Conservation (phyloP, 73 alveolate genomes). For the Halteria grandinella region DNA sequence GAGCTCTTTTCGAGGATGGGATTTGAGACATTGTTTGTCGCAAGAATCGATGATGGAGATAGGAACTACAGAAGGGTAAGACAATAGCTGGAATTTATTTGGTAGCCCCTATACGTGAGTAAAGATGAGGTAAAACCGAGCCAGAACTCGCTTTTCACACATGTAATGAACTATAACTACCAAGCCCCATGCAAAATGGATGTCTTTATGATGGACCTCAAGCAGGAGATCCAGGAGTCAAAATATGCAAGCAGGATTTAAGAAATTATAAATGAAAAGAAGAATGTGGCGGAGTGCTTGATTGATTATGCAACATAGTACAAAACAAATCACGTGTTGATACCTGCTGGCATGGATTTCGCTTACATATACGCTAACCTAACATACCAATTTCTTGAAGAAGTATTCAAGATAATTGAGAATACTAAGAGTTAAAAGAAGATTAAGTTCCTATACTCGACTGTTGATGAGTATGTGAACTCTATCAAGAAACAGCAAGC, state of each 20-base stretch:
- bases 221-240: not conserved
- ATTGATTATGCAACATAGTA: slow-evolving; percentile 36
- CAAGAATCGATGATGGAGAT: slow-evolving; percentile 71
- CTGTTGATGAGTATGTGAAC: slow-evolving; percentile 60
- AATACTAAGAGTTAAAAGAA: slow-evolving; percentile 51
- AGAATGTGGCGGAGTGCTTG: slow-evolving; percentile 3
- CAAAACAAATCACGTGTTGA: slow-evolving; percentile 53
- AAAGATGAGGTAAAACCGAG: slow-evolving; percentile 62
- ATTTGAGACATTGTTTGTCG: slow-evolving; percentile 72
- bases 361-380: slow-evolving; percentile 58
- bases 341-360: slow-evolving; percentile 70
- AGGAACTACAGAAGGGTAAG: not conserved
- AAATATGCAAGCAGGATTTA: not conserved
- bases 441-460: slow-evolving; percentile 55
- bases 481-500: slow-evolving; percentile 1
- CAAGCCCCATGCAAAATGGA: slow-evolving; percentile 17
- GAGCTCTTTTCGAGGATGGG: slow-evolving; percentile 68
- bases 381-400: slow-evolving; percentile 52
- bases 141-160: slow-evolving; percentile 6
- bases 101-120: slow-evolving; percentile 20
- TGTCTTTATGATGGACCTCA: slow-evolving; percentile 10
- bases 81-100: slow-evolving; percentile 13
- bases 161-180: slow-evolving; percentile 63
- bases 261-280: too few species aligned
- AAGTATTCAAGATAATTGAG: slow-evolving; percentile 36